Percentiles rank a stretch among this genome's conserved stretches.
Evolutionary conservation across 23 red algal genomes (phyloP).

Genomic region (Chondrus crispus): DNA sequence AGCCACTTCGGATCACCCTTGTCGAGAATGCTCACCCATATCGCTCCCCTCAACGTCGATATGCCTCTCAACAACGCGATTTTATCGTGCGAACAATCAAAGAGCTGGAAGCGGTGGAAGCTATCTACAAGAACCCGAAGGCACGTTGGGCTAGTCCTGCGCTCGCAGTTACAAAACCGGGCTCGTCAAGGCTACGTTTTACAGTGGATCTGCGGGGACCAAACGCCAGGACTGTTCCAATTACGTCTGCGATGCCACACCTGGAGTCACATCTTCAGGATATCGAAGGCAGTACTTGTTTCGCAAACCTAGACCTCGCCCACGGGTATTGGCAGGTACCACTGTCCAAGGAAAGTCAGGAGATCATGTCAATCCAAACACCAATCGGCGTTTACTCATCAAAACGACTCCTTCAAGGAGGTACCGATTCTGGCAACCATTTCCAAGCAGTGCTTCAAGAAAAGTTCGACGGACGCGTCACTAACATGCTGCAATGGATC

Average conservation of each 20-base stretch:
- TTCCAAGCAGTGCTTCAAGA: neutral
- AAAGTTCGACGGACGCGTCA: neutral
- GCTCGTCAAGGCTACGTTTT: neutral
- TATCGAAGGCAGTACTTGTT: neutral
- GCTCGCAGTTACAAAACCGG: neutral
- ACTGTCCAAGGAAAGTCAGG: neutral
- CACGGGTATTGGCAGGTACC: neutral
- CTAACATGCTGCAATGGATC: neutral
- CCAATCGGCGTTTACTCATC: neutral
- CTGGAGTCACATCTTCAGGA: neutral
- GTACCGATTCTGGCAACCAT: neutral
- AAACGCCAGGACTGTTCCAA: neutral
- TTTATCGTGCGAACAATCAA: neutral
- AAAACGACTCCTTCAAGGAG: neutral
- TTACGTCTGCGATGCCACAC: neutral
- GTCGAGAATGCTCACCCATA: neutral
- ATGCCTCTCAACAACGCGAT: neutral
- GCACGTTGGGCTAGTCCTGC: neutral
- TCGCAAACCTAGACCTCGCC: neutral
- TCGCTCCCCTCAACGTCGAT: neutral
- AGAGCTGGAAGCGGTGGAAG: neutral
- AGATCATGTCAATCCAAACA: neutral
- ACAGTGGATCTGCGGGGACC: neutral
- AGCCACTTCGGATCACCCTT: neutral
- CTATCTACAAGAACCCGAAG: neutral